Conservation (phyloP, 768 basidiomycete species). For the Russula griseocarnosa region DNA sequence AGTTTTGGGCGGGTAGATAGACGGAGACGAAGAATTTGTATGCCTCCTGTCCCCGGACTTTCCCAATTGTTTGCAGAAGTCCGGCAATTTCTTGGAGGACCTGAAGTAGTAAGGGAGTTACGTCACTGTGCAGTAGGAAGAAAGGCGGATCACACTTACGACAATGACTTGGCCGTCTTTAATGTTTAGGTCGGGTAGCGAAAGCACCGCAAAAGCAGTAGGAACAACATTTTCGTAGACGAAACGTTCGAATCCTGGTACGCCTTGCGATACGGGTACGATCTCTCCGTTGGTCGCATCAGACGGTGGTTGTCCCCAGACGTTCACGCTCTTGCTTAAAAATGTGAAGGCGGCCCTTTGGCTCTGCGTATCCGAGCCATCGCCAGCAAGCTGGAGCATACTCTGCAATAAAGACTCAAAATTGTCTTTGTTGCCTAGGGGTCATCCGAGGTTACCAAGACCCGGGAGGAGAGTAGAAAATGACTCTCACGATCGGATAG, state of each 20-base stretch:
- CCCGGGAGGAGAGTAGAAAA: constrained; percentile 4
- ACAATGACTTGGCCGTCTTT: constrained; percentile 84
- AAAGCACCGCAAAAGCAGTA: constrained; percentile 75
- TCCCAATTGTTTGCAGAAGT: constrained; percentile 73
- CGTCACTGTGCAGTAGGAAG: neutral
- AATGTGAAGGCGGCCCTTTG: constrained; percentile 81
- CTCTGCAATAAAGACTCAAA: constrained; percentile 74
- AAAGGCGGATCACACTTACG: constrained; percentile 44
- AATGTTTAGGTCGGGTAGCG: constrained; percentile 74
- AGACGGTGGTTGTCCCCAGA: constrained; percentile 59
- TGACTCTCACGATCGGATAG: constrained; percentile 73
- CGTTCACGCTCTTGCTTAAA: constrained; percentile 60
- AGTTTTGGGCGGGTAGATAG: constrained; percentile 85
- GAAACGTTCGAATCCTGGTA: constrained; percentile 91
- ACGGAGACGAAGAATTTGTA: constrained; percentile 72
- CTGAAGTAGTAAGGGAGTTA: constrained; percentile 40
- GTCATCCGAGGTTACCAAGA: constrained; percentile 30
- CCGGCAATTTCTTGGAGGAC: constrained; percentile 86
- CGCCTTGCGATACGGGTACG: constrained; percentile 33
- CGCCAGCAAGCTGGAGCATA: constrained; percentile 68
- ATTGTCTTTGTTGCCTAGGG: constrained; percentile 56
- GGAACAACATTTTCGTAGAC: constrained; percentile 85
- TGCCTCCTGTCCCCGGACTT: constrained; percentile 76
- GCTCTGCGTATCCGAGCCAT: constrained; percentile 67
- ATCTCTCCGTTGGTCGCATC: constrained; percentile 31